phyloP scores from a whole-genome alignment of 148 eudicot species.

The Tetragonia tetragonoides region DNA sequence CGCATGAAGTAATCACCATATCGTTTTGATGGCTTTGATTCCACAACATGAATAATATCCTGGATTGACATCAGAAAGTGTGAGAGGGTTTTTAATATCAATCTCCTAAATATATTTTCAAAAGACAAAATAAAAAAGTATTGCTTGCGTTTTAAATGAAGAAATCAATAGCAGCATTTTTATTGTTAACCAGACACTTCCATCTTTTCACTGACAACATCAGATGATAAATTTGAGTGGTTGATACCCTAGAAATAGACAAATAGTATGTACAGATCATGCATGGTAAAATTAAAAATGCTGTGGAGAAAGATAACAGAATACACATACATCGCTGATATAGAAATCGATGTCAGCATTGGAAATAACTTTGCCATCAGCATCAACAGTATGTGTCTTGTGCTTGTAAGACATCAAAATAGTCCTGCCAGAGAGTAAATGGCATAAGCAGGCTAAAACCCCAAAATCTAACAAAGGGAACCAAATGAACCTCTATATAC shows the following conservation, averaged over 20 bases:
- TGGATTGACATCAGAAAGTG: slow-evolving; percentile 28
- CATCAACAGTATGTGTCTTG: slow-evolving; percentile 79
- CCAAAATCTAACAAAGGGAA: slow-evolving; percentile 4
- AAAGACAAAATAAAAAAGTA: background rate
- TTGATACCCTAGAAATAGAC: background rate
- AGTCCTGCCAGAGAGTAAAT: slow-evolving; percentile 47
- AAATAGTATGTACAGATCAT: no score
- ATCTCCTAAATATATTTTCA: no score
- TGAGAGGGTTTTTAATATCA: no score
- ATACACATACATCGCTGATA: slow-evolving; percentile 67
- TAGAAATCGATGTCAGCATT: slow-evolving; percentile 94
- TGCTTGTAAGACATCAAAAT: slow-evolving; percentile 97
- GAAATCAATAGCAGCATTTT: background rate
- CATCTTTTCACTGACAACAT: no score
- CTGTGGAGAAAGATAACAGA: slow-evolving; percentile 15
- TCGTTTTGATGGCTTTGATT: slow-evolving; percentile 68
- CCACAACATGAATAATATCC: slow-evolving; percentile 74
- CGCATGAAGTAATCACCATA: slow-evolving; percentile 91
- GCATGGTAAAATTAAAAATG: background rate
- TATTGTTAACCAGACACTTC: background rate
- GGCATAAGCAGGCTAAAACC: slow-evolving; percentile 2
- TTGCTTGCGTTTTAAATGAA: background rate
- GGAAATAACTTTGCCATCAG: slow-evolving; percentile 72
- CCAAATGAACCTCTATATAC: background rate
- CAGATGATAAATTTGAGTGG: no score